Base-by-base conservation (phyloP, 768 basidiomycete genomes). In the Tylopilus felleus region DNA sequence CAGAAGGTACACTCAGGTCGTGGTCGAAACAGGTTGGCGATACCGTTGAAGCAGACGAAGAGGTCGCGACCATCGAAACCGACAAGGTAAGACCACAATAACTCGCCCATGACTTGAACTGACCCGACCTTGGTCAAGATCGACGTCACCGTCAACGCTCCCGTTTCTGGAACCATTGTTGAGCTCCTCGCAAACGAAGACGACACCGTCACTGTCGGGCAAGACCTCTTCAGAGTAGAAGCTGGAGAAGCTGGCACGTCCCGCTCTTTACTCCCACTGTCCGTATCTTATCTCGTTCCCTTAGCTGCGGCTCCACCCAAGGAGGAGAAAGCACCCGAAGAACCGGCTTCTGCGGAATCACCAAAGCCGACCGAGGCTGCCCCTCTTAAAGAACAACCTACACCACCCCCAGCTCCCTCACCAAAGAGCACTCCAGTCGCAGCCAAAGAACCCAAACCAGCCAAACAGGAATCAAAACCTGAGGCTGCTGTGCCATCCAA, bases 11-110 rank as follows among this genome's bases (percentile, higher is more conserved):
- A 5, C 78, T 99, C 48, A 97, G 94, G 75, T 79, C 89, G 25
- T 99, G 93, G 93, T 78, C 82, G 61, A 98, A 98, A 76, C 83
- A 95, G 73, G 85, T 90, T 48, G 96, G 96, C 14, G 96, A 99
- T 68, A 80, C 76, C 53, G 94, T 98, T 52, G 82, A 86, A 68
- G 86, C 78, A 27, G 96, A 98, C 68, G 96, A 98, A 74, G 96
- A 99, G 75, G 80, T 99, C 40, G 96, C 93, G 16, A 96, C 93
- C 42, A 98, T 98, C 60, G 96, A 98, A 76, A 99, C 96, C 8
- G 96, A 99, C 80, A 98, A 98, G 88, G 96, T 92, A 56, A 14
- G 27, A 28, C 42, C 28, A 33, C 38, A 3, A 28, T 44, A 8
- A 39, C 39, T 28, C 10, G n/a, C 48, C 28, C 31, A 13, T 47